These are phyloP conservation scores for Verticillium longisporum DNA, from an alignment of 2,329 filamentous ascomycete genomes.

Conservation along the genomic window DNA sequence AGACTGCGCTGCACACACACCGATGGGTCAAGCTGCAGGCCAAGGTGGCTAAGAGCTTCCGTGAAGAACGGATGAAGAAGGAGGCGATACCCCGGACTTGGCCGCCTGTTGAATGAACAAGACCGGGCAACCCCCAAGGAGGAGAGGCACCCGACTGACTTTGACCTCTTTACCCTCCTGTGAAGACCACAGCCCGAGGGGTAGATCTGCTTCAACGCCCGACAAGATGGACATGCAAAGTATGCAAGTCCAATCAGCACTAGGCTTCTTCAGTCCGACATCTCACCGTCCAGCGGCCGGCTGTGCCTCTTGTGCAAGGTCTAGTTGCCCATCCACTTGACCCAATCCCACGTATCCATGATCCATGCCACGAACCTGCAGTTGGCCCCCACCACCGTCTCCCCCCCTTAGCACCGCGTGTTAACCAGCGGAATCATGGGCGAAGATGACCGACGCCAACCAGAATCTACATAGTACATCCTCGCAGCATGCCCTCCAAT, in stretches of 20 bases:
- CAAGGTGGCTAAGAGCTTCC: neutral
- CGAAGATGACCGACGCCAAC: neutral
- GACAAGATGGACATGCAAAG: neutral
- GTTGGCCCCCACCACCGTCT: neutral
- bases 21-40: neutral
- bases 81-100: no score
- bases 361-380: neutral
- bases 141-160: neutral
- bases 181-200: neutral
- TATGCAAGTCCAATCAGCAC: neutral
- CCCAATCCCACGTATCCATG: neutral
- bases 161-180: neutral
- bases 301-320: neutral
- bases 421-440: neutral
- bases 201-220: neutral
- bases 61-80: no score
- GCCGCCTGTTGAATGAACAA: no score
- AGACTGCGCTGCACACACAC: neutral
- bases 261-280: neutral
- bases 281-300: neutral
- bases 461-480: neutral
- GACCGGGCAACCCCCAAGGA: neutral
- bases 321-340: neutral
- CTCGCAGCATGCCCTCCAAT: neutral
- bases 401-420: neutral